phyloP scores from a whole-genome alignment of 2,329 filamentous ascomycete species.

The Phyllosticta citribraziliensis region DNA sequence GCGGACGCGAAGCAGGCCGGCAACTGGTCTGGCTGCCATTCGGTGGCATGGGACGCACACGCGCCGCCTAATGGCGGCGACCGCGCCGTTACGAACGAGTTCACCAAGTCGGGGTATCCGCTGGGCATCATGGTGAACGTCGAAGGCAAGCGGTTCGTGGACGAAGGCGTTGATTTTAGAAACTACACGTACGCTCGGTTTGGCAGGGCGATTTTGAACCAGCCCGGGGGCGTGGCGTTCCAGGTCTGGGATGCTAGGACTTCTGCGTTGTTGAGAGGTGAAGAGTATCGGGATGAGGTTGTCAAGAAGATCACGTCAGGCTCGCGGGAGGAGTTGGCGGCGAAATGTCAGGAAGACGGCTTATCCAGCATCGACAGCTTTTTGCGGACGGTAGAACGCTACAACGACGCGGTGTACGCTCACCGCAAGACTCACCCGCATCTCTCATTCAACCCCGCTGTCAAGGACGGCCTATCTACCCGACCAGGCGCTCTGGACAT shows the following conservation, averaged over 20 bases:
- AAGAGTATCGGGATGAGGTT: conserved; percentile 53
- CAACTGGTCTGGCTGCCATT: conserved; percentile 56
- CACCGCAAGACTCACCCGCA: conserved; percentile 37
- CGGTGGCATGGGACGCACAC: conserved; percentile 56
- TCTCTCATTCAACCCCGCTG: conserved; percentile 47
- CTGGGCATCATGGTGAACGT: conserved; percentile 56
- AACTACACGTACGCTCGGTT: conserved; percentile 62
- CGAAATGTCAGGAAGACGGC: conserved; percentile 38
- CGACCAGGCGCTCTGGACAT: conserved; percentile 42
- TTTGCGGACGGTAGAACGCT: conserved; percentile 43
- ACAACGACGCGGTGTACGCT: conserved; percentile 47
- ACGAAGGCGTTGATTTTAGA: conserved; percentile 54
- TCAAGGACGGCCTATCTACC: conserved; percentile 54
- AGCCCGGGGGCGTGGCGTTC: conserved; percentile 50
- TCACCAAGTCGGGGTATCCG: conserved; percentile 60
- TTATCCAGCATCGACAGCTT: conserved; percentile 40
- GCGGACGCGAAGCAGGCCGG: conserved; percentile 44
- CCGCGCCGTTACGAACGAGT: conserved; percentile 52
- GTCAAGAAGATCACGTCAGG: conserved; percentile 43
- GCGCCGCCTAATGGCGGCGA: conserved; percentile 47
- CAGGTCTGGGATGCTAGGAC: conserved; percentile 53
- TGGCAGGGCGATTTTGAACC: conserved; percentile 50
- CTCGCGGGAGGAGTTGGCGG: conserved; percentile 47
- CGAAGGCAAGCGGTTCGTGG: conserved; percentile 51
- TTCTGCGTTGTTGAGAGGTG: conserved; percentile 44